Evolutionary conservation across 257 asterid genomes (phyloP).

Genomic region (Solanum dulcamara): DNA sequence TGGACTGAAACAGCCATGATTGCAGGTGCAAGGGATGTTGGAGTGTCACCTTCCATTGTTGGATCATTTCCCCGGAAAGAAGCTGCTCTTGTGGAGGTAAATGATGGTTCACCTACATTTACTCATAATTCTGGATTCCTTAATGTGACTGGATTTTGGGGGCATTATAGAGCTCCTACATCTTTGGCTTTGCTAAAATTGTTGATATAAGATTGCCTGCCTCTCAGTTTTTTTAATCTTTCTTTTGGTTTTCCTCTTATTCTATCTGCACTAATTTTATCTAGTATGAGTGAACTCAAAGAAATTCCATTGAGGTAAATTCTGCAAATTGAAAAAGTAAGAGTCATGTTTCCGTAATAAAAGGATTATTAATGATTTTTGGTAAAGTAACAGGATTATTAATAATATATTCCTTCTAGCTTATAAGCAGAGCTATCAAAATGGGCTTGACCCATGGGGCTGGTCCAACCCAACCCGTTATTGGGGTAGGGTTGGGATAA

Average conservation of each 20-base stretch:
- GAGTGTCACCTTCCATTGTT: constrained; percentile 79
- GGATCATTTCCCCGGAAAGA: constrained; percentile 91
- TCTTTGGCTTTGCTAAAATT: background rate
- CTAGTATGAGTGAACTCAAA: background rate
- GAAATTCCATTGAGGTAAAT: background rate
- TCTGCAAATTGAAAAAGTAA: background rate
- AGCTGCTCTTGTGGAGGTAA: constrained; percentile 91
- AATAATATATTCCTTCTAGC: background rate
- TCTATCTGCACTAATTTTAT: background rate
- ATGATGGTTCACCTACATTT: background rate
- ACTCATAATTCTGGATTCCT: background rate
- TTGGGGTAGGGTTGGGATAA: too few species aligned
- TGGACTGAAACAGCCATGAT: constrained; percentile 91
- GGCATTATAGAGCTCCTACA: background rate
- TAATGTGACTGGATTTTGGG: background rate
- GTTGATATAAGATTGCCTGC: background rate
- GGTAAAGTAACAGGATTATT: background rate
- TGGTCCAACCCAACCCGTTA: too few species aligned
- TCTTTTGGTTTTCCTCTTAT: background rate
- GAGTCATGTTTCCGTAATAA: background rate
- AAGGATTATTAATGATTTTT: too few species aligned
- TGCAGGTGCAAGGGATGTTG: constrained; percentile 83
- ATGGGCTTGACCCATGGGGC: too few species aligned
- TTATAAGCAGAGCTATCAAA: too few species aligned
- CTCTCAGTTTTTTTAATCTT: background rate